Evolutionary conservation across 2,329 filamentous ascomycete genomes (phyloP).

Genomic region (Calonectria crousiana): DNA sequence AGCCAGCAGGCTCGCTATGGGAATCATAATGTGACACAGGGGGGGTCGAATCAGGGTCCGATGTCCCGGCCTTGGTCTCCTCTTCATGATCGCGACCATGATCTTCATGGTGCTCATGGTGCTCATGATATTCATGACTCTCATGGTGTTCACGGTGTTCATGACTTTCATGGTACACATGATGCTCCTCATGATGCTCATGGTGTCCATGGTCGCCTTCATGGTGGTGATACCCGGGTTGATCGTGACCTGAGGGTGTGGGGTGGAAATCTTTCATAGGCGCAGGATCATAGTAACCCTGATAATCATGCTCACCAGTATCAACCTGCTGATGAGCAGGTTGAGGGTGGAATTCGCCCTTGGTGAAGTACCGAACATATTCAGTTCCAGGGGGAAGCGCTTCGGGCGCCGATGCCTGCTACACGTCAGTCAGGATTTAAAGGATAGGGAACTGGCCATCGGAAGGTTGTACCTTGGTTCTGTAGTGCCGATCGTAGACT

Average conservation of each 20-base stretch:
- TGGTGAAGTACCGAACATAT: constrained; percentile 66
- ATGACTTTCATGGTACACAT: constrained; percentile 3
- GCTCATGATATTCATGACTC: constrained; percentile 33
- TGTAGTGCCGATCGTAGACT: constrained; percentile 90
- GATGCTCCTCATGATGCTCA: not conserved
- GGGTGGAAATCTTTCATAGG: constrained; percentile 31
- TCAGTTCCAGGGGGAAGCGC: constrained; percentile 42
- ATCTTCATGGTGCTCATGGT: constrained; percentile 33
- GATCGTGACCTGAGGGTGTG: constrained; percentile 30
- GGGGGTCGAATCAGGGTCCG: constrained; percentile 34
- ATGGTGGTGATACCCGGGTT: constrained; percentile 25
- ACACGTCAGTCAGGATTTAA: constrained; percentile 19
- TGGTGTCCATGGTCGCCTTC: constrained; percentile 14
- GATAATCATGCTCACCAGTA: constrained; percentile 40
- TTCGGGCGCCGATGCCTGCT: constrained; percentile 35
- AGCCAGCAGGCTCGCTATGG: constrained; percentile 49
- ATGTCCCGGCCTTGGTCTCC: constrained; percentile 29
- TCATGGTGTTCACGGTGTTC: constrained; percentile 24
- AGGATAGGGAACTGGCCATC: not conserved
- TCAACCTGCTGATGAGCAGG: constrained; percentile 34
- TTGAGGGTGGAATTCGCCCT: constrained; percentile 61
- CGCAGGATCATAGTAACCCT: constrained; percentile 40
- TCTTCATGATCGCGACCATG: constrained; percentile 33
- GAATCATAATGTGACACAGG: constrained; percentile 38
- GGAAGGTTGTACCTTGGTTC: constrained; percentile 56